phyloP scores from a whole-genome alignment of 768 basidiomycete species.

The Gloeopeniophorella convolvens region DNA sequence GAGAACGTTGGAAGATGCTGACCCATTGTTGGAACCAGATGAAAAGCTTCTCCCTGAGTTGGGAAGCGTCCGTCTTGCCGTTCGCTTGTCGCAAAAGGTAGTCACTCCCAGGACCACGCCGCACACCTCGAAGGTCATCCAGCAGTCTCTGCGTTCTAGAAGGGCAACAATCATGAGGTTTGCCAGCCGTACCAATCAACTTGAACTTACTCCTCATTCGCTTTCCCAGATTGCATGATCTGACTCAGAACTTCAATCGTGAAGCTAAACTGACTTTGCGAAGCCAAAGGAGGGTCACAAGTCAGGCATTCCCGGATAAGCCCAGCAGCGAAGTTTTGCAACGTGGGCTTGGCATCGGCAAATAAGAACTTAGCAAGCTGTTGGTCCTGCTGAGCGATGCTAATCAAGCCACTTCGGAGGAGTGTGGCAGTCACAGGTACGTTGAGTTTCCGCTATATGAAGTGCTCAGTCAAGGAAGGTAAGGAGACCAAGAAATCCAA shows the following conservation, averaged over 20 bases:
- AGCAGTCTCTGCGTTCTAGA: slow-evolving; percentile 62
- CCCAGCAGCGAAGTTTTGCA: slow-evolving; percentile 77
- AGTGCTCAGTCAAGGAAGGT: slow-evolving; percentile 5
- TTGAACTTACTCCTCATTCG: slow-evolving; percentile 72
- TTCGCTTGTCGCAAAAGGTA: slow-evolving; percentile 36
- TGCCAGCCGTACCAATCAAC: background rate
- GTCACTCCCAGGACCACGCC: slow-evolving; percentile 43
- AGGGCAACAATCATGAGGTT: slow-evolving; percentile 7
- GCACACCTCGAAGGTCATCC: slow-evolving; percentile 72
- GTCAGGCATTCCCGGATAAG: slow-evolving; percentile 84
- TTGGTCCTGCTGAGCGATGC: slow-evolving; percentile 72
- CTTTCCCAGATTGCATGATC: slow-evolving; percentile 65
- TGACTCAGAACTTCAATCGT: slow-evolving; percentile 78
- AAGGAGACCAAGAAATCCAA: background rate
- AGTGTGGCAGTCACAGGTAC: slow-evolving; percentile 89
- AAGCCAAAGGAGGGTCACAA: slow-evolving; percentile 70
- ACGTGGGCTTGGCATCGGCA: slow-evolving; percentile 66
- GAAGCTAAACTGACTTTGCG: slow-evolving; percentile 71
- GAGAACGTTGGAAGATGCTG: slow-evolving; percentile 84
- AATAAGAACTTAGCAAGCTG: slow-evolving; percentile 83
- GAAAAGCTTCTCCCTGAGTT: slow-evolving; percentile 67
- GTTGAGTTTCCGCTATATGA: slow-evolving; percentile 84
- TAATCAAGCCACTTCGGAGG: slow-evolving; percentile 76
- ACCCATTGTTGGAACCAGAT: slow-evolving; percentile 96
- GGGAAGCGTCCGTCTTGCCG: slow-evolving; percentile 65